phyloP scores from a whole-genome alignment of 352 stramenopile genomes.

The Pseudoperonospora humuli region DNA sequence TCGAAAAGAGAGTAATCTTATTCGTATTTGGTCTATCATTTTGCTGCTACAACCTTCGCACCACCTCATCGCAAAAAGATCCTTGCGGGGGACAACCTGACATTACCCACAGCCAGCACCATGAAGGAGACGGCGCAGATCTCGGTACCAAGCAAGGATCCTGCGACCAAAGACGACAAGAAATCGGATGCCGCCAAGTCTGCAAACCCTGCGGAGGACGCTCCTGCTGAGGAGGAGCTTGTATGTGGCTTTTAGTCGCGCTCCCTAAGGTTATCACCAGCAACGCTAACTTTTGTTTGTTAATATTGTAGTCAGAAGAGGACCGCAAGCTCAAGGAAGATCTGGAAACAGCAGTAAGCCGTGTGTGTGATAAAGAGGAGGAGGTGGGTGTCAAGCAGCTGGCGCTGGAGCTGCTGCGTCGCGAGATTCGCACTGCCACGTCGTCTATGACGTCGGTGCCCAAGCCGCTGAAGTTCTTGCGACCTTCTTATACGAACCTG shows the following conservation, averaged over 20 bases:
- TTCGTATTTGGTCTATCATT: no score
- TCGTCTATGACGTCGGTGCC: conserved; percentile 99
- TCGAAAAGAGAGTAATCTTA: no score
- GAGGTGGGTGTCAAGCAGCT: conserved; percentile 66
- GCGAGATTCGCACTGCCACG: conserved; percentile 94
- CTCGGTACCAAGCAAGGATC: conserved; percentile 51
- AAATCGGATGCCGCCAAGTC: conserved; percentile 19
- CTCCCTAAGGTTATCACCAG: background rate
- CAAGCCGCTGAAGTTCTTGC: conserved; percentile 99
- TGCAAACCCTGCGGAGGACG: conserved; percentile 23
- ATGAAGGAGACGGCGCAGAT: conserved; percentile 73
- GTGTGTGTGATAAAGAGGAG: conserved; percentile 61
- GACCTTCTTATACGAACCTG: conserved; percentile 91
- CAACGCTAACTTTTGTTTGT: background rate
- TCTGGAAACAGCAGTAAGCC: conserved; percentile 82
- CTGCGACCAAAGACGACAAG: conserved; percentile 37
- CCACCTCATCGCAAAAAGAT: background rate
- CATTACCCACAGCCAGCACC: conserved; percentile 6
- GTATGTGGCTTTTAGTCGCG: conserved; percentile 25
- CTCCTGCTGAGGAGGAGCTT: conserved; percentile 49
- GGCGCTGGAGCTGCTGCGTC: conserved; percentile 94
- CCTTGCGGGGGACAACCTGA: background rate
- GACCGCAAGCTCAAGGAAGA: conserved; percentile 91
- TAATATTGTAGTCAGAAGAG: conserved; percentile 67
- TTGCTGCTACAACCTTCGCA: no score